Evolutionary conservation across 108 stramenopile species (phyloP).

Genomic region (Fistulifera solaris): DNA sequence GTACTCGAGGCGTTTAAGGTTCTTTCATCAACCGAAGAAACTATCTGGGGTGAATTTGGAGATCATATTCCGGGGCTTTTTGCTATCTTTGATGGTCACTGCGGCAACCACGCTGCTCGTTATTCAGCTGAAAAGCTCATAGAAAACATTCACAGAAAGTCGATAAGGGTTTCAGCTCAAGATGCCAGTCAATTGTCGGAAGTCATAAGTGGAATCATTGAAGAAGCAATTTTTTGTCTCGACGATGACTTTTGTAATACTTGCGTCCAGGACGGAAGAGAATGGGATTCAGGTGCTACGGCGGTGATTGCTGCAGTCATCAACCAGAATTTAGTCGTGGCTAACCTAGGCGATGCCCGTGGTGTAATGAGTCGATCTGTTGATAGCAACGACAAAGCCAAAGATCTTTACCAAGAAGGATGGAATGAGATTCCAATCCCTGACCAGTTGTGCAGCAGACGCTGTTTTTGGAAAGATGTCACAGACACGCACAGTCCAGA

Average conservation of each 20-base stretch:
- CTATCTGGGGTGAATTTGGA: constrained; percentile 1
- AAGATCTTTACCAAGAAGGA: constrained; percentile 6
- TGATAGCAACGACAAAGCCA: constrained; percentile 10
- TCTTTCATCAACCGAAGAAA: background rate
- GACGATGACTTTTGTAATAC: constrained; percentile 63
- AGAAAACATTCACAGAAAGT: constrained; percentile 38
- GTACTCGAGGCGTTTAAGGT: constrained; percentile 15
- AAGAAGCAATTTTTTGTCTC: constrained; percentile 41
- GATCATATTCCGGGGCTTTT: constrained; percentile 47
- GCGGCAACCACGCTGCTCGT: constrained; percentile 71
- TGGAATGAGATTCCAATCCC: constrained; percentile 31
- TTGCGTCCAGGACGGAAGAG: constrained; percentile 52
- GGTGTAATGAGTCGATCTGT: constrained; percentile 54
- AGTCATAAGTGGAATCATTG: constrained; percentile 28
- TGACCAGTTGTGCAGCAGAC: constrained; percentile 15
- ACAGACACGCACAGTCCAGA: constrained; percentile 54
- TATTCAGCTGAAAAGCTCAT: constrained; percentile 53
- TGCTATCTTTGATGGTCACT: constrained; percentile 80
- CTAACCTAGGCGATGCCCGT: constrained; percentile 69
- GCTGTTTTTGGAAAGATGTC: constrained; percentile 60
- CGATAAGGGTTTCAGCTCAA: background rate
- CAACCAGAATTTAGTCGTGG: constrained; percentile 46
- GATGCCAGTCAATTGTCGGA: background rate
- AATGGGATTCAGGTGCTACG: constrained; percentile 77
- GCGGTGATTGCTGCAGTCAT: constrained; percentile 56